A percentile compares a stretch with the other conserved stretches of the same genome.
Evolutionary conservation across 345 rosid genomes (phyloP).

Genomic region (Isatis tinctoria): DNA sequence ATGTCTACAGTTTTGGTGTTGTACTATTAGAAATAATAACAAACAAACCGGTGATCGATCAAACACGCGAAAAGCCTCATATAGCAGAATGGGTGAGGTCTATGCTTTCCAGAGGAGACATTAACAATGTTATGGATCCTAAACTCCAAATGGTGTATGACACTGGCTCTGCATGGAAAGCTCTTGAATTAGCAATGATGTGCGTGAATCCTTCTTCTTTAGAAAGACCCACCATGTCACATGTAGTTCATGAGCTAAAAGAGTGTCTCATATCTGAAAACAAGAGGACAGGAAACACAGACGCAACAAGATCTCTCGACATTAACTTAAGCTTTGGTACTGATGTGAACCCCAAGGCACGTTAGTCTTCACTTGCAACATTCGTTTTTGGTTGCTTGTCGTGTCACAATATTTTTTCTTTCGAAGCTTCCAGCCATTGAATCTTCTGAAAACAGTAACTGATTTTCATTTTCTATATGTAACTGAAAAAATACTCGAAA

Average conservation of each 20-base stretch:
- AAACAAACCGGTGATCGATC: constrained; percentile 22
- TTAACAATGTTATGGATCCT: constrained; percentile 41
- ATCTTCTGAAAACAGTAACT: not conserved
- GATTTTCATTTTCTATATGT: not conserved
- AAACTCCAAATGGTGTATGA: constrained; percentile 28
- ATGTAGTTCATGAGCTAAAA: constrained; percentile 35
- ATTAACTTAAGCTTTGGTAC: constrained; percentile 10
- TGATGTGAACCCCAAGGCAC: constrained; percentile 28
- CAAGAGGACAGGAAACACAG: constrained; percentile 3
- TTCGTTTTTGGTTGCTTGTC: not conserved
- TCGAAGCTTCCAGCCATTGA: not conserved
- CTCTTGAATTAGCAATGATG: constrained; percentile 40
- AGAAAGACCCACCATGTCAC: constrained; percentile 40
- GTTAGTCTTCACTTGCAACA: constrained; percentile 16
- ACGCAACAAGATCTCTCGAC: not conserved
- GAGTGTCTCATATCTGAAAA: constrained; percentile 31
- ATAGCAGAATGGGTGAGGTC: constrained; percentile 38
- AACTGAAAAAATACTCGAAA: not conserved
- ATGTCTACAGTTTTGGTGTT: not conserved
- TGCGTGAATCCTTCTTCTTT: constrained; percentile 31
- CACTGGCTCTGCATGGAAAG: constrained; percentile 44
- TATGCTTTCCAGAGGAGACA: constrained; percentile 36
- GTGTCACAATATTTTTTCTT: not conserved
- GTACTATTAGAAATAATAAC: constrained; percentile 38
- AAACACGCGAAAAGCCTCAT: constrained; percentile 2